Base-by-base conservation (phyloP, 345 rosid genomes). In the Salix dunnii region DNA sequence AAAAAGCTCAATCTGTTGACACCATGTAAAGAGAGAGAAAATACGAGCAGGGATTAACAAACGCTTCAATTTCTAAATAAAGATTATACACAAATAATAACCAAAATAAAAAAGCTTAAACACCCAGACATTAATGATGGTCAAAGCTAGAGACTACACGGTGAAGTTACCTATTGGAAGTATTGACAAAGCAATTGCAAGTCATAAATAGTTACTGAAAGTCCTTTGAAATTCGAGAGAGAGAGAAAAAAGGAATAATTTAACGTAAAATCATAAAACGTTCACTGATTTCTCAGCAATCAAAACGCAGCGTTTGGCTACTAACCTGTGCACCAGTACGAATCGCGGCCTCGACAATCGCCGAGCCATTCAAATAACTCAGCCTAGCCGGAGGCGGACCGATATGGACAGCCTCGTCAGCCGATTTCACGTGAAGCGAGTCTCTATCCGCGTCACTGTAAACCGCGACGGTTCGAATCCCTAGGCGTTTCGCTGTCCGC, bases 351-450 rank as follows among this genome's bases (percentile, higher is more conserved):
- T 93, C 92, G 61, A 91, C 86, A 18, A 93, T 90, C 63, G 90
- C 79, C 13, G 86, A 85, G 67, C 84, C 87, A 7, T 82, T 85
- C 79, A 92, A 87, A 78, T 92, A 95, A 81, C 97, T 95, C 38
- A 89, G 86, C 79, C 99, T 84, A 84, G 97, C 92, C 8, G 93
- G 93, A 46, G 97, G 86, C 9, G 97, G 97, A 5, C 97, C 94
- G 60, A 91, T 85, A 67, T 76, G 90, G 40, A 95, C 84, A 5
- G 97, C 96, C 79, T 95, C 97, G 53, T 93, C 96, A 2, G 97
- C 96, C 27, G 94, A 92, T 74, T 90, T 92, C 64, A 95, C 97
- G 64, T 95, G 97, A 66, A 93, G 96, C 21, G 99, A 82, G 62
- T 86, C 89, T 53, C 70, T 85, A 74, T 93, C 99, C 36, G 97